Evolutionary conservation across 31 red algal genomes (phyloP).

Genomic region (Porphyra umbilicalis): DNA sequence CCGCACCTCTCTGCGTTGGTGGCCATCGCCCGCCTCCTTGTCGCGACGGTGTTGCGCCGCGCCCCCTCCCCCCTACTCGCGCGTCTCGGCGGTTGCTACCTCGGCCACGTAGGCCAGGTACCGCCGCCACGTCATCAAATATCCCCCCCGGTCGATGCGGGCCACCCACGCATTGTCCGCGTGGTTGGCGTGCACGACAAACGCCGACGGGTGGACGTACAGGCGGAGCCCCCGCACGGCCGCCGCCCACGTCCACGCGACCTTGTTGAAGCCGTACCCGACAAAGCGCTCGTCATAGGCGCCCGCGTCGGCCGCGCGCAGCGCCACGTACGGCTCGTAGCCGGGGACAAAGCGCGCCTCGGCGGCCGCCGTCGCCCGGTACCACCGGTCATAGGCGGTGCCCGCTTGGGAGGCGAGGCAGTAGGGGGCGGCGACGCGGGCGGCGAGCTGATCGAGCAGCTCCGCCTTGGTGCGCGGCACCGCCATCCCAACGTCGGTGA

Average conservation of each 20-base stretch:
- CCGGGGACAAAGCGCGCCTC: conserved; percentile 37
- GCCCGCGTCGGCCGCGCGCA: conserved; percentile 25
- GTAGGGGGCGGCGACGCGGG: conserved; percentile 25
- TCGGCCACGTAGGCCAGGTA: conserved; percentile 40
- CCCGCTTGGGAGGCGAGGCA: conserved; percentile 52
- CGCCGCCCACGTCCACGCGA: conserved; percentile 47
- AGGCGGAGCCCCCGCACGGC: conserved; percentile 23
- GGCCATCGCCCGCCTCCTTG: no score
- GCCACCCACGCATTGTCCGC: conserved; percentile 58
- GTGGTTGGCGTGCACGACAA: conserved; percentile 74
- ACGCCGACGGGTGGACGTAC: conserved; percentile 22
- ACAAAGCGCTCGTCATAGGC: conserved; percentile 82
- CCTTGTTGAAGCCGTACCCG: conserved; percentile 96
- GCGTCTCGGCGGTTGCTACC: not conserved
- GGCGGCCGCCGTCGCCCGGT: conserved; percentile 2
- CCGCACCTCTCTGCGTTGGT: no score
- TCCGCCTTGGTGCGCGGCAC: conserved; percentile 31
- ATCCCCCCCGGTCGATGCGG: conserved; percentile 23
- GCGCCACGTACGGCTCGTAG: conserved; percentile 83
- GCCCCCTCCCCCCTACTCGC: no score
- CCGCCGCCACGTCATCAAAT: conserved; percentile 54
- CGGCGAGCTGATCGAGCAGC: conserved; percentile 12
- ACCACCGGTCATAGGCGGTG: conserved; percentile 59
- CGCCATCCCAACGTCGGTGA: conserved; percentile 20
- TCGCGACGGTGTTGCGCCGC: no score